phyloP scores from a whole-genome alignment of 345 rosid genomes.

The Populus tremula region DNA sequence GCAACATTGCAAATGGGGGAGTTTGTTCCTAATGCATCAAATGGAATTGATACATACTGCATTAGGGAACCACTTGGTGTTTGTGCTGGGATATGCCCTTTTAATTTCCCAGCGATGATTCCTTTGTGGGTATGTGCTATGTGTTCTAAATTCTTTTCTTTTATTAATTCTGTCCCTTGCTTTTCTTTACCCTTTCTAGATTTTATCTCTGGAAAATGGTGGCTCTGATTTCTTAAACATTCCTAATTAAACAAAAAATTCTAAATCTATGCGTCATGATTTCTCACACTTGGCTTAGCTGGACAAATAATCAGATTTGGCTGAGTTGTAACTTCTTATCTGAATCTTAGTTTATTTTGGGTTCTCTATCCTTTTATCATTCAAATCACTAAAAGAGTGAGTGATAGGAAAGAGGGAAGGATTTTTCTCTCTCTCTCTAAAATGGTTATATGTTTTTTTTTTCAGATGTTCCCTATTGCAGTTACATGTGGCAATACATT shows the following conservation, averaged over 20 bases:
- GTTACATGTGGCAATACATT: constrained; percentile 95
- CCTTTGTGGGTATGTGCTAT: constrained; percentile 82
- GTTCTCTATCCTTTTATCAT: neutral
- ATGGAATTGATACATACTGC: constrained; percentile 91
- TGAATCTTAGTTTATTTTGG: neutral
- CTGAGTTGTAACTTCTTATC: neutral
- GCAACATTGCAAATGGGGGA: constrained; percentile 94
- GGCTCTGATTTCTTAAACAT: no score
- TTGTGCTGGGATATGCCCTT: constrained; percentile 95
- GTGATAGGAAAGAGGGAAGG: neutral
- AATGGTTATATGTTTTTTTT: neutral
- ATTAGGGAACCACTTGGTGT: constrained; percentile 92
- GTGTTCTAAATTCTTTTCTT: constrained; percentile 3
- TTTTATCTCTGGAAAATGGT: neutral
- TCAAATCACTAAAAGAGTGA: neutral
- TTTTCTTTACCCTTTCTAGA: neutral
- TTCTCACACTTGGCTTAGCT: neutral
- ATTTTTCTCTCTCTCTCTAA: neutral
- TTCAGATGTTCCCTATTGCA: constrained; percentile 93
- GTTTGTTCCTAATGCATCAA: constrained; percentile 80
- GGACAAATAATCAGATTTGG: neutral
- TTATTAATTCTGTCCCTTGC: constrained; percentile 22
- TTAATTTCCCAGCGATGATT: constrained; percentile 98
- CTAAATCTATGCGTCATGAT: neutral
- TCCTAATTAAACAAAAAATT: no score